Conservation (phyloP, 1,284 basidiomycete genomes). For the Coriolopsis trogii region DNA sequence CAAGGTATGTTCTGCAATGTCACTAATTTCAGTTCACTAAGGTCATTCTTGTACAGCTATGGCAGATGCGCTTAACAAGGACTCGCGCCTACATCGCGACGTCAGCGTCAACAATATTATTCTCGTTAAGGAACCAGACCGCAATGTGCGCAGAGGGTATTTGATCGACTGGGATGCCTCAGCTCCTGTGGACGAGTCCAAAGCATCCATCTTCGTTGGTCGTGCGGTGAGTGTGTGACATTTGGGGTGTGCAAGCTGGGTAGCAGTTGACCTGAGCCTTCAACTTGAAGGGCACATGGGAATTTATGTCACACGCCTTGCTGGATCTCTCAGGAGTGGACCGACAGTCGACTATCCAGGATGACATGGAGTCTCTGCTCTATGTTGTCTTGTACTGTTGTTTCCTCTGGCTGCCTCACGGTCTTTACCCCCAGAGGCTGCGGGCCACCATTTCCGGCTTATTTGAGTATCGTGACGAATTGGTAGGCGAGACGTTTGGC, state of each 20-base stretch:
- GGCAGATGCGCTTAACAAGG: neutral
- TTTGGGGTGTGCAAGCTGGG: too few relatives aligned
- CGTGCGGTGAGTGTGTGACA: too few relatives aligned
- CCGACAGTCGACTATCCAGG: neutral
- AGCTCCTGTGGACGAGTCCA: neutral
- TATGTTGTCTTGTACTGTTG: conserved; percentile 17
- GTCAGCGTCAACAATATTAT: neutral
- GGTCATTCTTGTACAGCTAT: too few relatives aligned
- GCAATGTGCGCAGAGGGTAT: neutral
- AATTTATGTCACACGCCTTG: conserved; percentile 6
- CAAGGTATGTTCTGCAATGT: too few relatives aligned
- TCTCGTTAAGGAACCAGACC: neutral
- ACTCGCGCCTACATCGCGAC: neutral
- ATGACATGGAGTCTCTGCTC: conserved; percentile 19
- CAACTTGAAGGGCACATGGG: conserved; percentile 10
- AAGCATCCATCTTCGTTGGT: neutral
- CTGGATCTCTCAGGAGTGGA: neutral
- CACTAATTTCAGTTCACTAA: too few relatives aligned
- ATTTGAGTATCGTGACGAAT: neutral
- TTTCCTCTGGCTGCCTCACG: conserved; percentile 10
- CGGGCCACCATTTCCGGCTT: neutral
- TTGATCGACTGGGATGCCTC: neutral
- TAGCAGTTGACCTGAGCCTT: too few relatives aligned
- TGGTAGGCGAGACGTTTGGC: neutral
- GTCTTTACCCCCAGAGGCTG: neutral